Evolutionary conservation across 169 alveolate species (phyloP).

Genomic region (Eimeria praecox): DNA sequence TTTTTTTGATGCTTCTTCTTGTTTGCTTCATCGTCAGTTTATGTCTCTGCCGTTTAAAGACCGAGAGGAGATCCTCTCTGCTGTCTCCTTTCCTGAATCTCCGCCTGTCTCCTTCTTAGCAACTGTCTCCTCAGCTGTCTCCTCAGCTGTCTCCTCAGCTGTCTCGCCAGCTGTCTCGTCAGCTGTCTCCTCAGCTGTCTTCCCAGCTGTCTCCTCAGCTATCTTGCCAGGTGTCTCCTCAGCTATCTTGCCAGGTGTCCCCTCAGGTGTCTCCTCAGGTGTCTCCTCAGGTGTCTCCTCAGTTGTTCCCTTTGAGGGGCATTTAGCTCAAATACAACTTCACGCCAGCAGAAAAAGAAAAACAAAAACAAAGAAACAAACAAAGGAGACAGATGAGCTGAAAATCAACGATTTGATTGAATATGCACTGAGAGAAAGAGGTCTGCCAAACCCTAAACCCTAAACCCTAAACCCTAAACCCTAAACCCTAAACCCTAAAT

Average conservation of each 20-base stretch:
- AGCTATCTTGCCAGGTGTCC: not conserved
- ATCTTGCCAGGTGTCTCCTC: not conserved
- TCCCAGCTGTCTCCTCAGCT: not conserved
- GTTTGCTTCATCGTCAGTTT: not conserved
- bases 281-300: not conserved
- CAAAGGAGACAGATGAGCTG: not conserved
- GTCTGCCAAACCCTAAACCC: conserved; percentile 13
- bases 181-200: not conserved
- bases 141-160: conserved; percentile 13
- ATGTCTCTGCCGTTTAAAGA: not conserved
- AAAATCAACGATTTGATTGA: not conserved
- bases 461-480: conserved; percentile 3
- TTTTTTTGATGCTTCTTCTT: not conserved
- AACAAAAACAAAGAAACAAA: not conserved
- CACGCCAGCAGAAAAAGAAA: not conserved
- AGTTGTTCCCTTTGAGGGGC: not conserved
- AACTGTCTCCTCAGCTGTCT: not conserved
- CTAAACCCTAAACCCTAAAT: not conserved
- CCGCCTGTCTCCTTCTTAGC: not conserved
- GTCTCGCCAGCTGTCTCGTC: not conserved
- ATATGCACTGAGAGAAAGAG: conserved; percentile 11
- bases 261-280: not conserved
- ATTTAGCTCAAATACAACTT: not conserved
- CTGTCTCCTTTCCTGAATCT: not conserved
- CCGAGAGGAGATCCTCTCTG: not conserved